phyloP scores from a whole-genome alignment of 805 yeast genomes.

The Metschnikowia sp. region DNA sequence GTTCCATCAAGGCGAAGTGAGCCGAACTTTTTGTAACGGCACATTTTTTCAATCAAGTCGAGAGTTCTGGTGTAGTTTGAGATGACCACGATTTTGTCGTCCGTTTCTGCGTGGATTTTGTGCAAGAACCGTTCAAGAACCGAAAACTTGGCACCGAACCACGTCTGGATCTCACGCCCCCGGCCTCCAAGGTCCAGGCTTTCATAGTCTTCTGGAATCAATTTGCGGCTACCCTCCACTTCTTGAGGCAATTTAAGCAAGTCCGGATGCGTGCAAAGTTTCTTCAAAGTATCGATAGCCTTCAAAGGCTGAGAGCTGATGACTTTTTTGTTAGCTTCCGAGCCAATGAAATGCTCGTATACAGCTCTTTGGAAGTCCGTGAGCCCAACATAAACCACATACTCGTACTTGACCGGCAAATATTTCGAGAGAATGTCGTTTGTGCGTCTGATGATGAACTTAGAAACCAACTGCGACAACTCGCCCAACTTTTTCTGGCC shows the following conservation, averaged over 20 bases:
- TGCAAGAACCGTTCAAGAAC: constrained; percentile 81
- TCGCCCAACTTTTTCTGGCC: constrained; percentile 72
- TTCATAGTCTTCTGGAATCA: constrained; percentile 72
- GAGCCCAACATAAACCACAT: constrained; percentile 87
- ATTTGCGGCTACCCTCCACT: constrained; percentile 59
- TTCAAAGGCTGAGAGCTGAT: constrained; percentile 79
- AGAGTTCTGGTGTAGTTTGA: constrained; percentile 94
- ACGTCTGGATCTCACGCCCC: constrained; percentile 67
- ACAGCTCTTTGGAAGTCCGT: constrained; percentile 71
- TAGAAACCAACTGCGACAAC: constrained; percentile 73
- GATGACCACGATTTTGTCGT: constrained; percentile 91
- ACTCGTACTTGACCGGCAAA: constrained; percentile 93
- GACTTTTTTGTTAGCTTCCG: constrained; percentile 70
- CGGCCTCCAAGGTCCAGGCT: constrained; percentile 48
- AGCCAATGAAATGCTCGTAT: constrained; percentile 70
- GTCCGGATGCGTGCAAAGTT: constrained; percentile 93
- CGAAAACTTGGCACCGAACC: constrained; percentile 82
- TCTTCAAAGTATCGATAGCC: constrained; percentile 85
- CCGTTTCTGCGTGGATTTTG: constrained; percentile 72
- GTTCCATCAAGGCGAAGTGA: constrained; percentile 86
- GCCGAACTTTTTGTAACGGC: constrained; percentile 74
- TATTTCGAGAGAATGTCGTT: constrained; percentile 93
- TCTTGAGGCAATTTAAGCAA: constrained; percentile 73
- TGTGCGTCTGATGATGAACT: constrained; percentile 90
- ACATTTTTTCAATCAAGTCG: constrained; percentile 84